Evolutionary conservation across 139 green algal species (phyloP).

Genomic region (Protoeuglena noctilucae): DNA sequence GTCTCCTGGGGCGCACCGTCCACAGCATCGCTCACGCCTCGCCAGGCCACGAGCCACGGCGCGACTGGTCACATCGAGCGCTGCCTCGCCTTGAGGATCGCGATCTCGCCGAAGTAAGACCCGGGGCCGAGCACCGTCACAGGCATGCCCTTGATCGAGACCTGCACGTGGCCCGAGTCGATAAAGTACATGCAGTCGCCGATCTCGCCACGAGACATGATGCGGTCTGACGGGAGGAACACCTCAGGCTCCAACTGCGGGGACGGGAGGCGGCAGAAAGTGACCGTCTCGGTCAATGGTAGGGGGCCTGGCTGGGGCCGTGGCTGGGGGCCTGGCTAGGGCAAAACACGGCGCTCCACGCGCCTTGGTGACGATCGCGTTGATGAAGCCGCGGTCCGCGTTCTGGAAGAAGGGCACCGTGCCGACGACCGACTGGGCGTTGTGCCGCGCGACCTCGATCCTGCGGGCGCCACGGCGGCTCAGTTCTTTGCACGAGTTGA

Average conservation of each 20-base stretch:
- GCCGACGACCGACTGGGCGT: not conserved
- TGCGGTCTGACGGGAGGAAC: conserved; percentile 14
- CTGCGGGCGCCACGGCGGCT: too few relatives aligned
- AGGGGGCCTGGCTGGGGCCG: too few relatives aligned
- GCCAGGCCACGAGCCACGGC: too few relatives aligned
- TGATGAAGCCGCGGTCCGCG: not conserved
- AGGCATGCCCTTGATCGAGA: conserved; percentile 6
- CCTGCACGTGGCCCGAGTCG: conserved; percentile 14
- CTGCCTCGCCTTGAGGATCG: conserved; percentile 13
- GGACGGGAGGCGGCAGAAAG: too few relatives aligned
- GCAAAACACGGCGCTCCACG: too few relatives aligned
- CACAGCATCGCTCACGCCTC: too few relatives aligned
- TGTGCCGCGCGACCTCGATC: not conserved
- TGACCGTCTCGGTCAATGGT: too few relatives aligned
- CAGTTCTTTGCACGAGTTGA: too few relatives aligned
- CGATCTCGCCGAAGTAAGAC: conserved; percentile 29
- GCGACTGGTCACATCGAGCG: too few relatives aligned
- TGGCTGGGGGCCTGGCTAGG: too few relatives aligned
- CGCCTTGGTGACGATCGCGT: not conserved
- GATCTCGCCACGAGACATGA: conserved; percentile 22
- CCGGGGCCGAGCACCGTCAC: conserved; percentile 14
- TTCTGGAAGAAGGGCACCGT: not conserved
- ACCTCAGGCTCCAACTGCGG: conserved; percentile 12
- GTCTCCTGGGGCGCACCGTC: too few relatives aligned
- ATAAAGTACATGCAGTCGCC: conserved; percentile 29